Evolutionary conservation across 768 basidiomycete species (phyloP), one percentile per base, ranked within the genome.

Genomic region (Pisolithus sp.): DNA sequence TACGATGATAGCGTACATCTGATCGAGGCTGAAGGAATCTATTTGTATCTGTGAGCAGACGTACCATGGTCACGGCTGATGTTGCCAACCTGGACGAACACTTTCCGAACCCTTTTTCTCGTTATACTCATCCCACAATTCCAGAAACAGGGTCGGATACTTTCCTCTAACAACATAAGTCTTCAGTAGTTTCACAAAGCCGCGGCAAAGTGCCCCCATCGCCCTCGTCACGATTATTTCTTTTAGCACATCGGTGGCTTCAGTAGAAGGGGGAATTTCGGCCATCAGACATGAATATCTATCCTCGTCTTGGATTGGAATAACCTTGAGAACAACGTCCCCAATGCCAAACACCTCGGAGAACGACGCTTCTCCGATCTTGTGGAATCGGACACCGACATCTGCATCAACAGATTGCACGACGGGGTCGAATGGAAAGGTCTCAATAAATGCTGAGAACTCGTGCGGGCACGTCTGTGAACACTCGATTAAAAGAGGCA

Each of bases 281-380:
- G 53, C 57, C 5, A 75, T 72, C 37, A 62, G 62, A 7, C 47
- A 59, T 20, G 41, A 34, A 4, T 38, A 44, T 26, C 54, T 53
- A n/a, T 34, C 71, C 59, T 84, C 82, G 55, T 79, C 73, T 46
- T 81, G 75, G 36, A 93, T 68, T 6, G 92, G 93, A 36, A 94
- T 83, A 42, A 96, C 77, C 72, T 94, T 95, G 56, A 94, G 75
- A n/a, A 94, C 93, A 31, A 94, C 81, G 57, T 88, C 81, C 3
- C 86, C 86, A 47, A 93, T 85, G 7, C 87, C 87, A 66, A 91
- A 99, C 26, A 99, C 96, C 63, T 99, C 96, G 0, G 92, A 95
- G 68, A 88, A 99, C 46, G 89, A 91, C 7, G 96, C 96, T 71
- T 99, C 96, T 39, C 95, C 95, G 43, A 97, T 84, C 69, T 99